Conservation (phyloP, 768 basidiomycete genomes). For the Rhodocollybia butyracea region DNA sequence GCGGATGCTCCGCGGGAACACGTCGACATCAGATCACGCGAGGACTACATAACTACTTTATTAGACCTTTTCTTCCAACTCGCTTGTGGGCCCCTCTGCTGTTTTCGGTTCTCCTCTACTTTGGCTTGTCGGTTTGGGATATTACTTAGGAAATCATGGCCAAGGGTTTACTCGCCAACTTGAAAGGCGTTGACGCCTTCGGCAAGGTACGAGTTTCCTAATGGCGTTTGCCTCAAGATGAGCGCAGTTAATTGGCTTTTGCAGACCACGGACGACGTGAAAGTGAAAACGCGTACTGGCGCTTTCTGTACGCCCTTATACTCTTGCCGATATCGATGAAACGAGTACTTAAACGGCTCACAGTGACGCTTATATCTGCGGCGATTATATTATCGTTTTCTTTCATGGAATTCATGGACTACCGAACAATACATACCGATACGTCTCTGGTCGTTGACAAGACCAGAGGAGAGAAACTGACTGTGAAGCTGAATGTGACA, state of each 20-base stretch:
- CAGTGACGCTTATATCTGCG: constrained; percentile 90
- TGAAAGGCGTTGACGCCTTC: constrained; percentile 97
- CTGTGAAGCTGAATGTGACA: constrained; percentile 86
- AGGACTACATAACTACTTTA: constrained; percentile 7
- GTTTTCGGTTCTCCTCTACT: constrained; percentile 25
- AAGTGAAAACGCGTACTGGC: constrained; percentile 95
- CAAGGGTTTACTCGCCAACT: constrained; percentile 68
- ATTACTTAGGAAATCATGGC: constrained; percentile 52
- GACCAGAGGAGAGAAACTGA: constrained; percentile 91
- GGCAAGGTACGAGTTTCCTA: constrained; percentile 71
- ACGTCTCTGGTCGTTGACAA: constrained; percentile 94
- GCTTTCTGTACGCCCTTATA: constrained; percentile 65
- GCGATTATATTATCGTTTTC: constrained; percentile 91
- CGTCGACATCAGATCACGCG: constrained; percentile 17
- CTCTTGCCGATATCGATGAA: background rate
- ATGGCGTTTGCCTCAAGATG: background rate
- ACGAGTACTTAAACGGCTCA: background rate
- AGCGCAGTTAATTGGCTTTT: background rate
- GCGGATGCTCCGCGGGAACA: constrained; percentile 12
- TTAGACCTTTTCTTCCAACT: constrained; percentile 21
- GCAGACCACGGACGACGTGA: constrained; percentile 98
- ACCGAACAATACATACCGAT: constrained; percentile 80
- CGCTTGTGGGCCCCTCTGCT: constrained; percentile 21
- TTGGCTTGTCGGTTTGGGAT: constrained; percentile 20
- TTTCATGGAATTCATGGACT: constrained; percentile 94